Evolutionary conservation across 1,139 yeast species (phyloP).

Genomic region (Sugiyamaella sp.): DNA sequence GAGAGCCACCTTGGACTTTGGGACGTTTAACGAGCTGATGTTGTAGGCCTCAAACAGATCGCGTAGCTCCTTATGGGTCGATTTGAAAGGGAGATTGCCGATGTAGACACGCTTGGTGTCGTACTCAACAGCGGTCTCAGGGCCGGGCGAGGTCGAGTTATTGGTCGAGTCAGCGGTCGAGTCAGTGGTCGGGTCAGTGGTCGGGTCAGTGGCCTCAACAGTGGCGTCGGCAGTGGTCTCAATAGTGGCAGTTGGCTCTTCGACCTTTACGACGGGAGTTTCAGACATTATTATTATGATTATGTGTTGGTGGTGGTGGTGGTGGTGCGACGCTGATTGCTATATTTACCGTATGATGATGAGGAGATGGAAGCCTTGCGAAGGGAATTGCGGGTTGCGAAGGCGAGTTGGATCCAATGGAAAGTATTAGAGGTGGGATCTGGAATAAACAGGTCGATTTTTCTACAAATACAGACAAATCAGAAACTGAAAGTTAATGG

Average conservation of each 20-base stretch:
- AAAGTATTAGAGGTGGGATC: neutral
- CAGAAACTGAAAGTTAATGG: neutral
- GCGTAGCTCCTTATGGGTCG: constrained; percentile 35
- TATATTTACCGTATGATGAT: too few species aligned
- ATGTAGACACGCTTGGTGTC: constrained; percentile 35
- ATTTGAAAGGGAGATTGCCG: constrained; percentile 41
- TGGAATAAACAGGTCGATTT: neutral
- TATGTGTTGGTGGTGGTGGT: neutral
- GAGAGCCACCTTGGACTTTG: constrained; percentile 24
- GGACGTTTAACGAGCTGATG: constrained; percentile 38
- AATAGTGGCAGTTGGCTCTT: neutral
- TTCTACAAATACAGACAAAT: neutral
- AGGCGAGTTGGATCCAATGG: neutral
- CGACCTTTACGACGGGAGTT: constrained; percentile 9
- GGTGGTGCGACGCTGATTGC: too few species aligned
- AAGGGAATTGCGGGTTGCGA: neutral
- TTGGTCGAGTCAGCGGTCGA: neutral
- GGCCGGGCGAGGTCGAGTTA: neutral
- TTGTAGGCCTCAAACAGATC: constrained; percentile 36
- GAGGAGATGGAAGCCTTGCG: too few species aligned
- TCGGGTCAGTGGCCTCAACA: neutral
- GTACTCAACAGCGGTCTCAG: constrained; percentile 14
- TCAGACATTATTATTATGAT: constrained; percentile 10
- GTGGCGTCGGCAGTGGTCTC: neutral
- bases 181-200: neutral